Conservation (phyloP, 2,329 filamentous ascomycete species). For the Lachnellula hyalina region DNA sequence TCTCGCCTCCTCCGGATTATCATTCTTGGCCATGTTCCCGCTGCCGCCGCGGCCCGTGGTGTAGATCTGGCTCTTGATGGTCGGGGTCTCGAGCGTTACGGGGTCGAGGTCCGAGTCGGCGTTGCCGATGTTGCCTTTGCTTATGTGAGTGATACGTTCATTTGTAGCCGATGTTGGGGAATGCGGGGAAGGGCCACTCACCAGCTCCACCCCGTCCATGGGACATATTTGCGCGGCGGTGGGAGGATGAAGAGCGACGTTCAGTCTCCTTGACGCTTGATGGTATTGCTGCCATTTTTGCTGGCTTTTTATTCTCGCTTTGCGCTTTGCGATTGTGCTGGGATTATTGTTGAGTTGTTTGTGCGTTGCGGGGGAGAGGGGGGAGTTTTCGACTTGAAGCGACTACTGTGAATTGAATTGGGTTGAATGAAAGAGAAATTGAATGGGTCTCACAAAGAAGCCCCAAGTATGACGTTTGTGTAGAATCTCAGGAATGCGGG, state of each 20-base stretch:
- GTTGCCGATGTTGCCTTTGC: constrained; percentile 58
- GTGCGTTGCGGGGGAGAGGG: neutral
- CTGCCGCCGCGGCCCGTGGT: constrained; percentile 86
- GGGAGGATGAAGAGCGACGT: constrained; percentile 19
- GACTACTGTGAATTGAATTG: neutral
- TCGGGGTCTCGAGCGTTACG: constrained; percentile 72
- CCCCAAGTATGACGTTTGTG: neutral
- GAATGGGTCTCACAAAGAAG: neutral
- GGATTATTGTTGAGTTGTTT: neutral
- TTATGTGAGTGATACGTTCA: neutral
- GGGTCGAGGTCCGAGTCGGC: constrained; percentile 43
- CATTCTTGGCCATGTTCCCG: constrained; percentile 78
- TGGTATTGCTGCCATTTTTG: constrained; percentile 23
- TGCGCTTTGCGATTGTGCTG: neutral
- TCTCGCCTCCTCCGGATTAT: constrained; percentile 68
- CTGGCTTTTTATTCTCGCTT: neutral
- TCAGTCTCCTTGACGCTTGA: constrained; percentile 13
- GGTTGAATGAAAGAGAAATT: neutral
- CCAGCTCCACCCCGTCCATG: constrained; percentile 75
- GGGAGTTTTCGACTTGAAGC: neutral
- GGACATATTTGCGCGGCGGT: constrained; percentile 36
- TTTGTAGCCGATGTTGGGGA: neutral
- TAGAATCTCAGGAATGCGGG: neutral
- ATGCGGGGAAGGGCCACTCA: constrained; percentile 27
- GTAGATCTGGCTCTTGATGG: constrained; percentile 75